A percentile compares a stretch with the other conserved stretches of the same genome.
Conservation (phyloP, 768 basidiomycete species). For the Termitomyces sp. region DNA sequence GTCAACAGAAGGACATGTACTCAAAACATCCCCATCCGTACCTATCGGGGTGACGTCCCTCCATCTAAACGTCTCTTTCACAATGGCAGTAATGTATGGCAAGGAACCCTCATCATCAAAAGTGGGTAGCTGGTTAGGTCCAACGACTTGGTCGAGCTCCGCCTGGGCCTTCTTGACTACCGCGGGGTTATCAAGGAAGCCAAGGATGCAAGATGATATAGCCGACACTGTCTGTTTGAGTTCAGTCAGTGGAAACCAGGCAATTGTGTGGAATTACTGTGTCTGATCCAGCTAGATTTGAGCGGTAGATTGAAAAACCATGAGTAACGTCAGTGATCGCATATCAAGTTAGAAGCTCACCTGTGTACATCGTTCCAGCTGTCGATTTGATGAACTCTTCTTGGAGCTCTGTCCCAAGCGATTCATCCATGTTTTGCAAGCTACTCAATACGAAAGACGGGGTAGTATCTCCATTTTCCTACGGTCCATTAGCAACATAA, state of each 20-base stretch:
- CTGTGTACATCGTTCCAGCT: conserved; percentile 22
- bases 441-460: conserved; percentile 19
- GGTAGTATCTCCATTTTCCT: conserved; percentile 17
- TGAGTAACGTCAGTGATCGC: not conserved
- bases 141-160: conserved; percentile 27
- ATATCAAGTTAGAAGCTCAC: conserved; percentile 4
- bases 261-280: conserved; percentile 13
- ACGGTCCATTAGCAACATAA: not conserved
- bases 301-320: no score
- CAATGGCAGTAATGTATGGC: conserved; percentile 28
- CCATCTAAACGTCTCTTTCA: conserved; percentile 28
- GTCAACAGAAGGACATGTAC: not conserved
- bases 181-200: conserved; percentile 24
- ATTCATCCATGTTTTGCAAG: conserved; percentile 15
- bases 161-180: conserved; percentile 22
- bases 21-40: not conserved
- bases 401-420: conserved; percentile 7
- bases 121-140: conserved; percentile 21
- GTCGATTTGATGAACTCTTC: conserved; percentile 17
- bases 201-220: conserved; percentile 22
- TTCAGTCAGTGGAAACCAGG: not conserved
- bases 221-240: conserved; percentile 19
- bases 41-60: conserved; percentile 20
- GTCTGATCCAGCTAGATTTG: conserved; percentile 20
- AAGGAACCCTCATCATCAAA: conserved; percentile 23